These are phyloP conservation scores for Colletotrichum sp. DNA, from an alignment of 2,329 filamentous ascomycete species.

Conservation along the genomic window DNA sequence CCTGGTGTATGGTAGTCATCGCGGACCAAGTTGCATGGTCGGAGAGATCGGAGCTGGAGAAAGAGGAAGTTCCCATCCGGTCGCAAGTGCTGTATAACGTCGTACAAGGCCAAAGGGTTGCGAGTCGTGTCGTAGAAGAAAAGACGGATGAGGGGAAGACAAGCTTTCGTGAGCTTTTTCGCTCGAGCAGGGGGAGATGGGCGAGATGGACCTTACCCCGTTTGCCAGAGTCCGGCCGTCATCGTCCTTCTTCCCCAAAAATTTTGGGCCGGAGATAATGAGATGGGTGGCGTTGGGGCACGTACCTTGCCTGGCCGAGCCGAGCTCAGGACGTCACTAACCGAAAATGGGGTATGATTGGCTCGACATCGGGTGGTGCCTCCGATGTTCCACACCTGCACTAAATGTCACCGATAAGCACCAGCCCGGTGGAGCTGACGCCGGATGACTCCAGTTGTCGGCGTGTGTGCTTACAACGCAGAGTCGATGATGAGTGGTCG, in stretches of 20 bases:
- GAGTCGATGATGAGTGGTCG: constrained; percentile 17
- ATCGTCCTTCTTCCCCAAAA: constrained; percentile 12
- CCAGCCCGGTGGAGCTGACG: constrained; percentile 2
- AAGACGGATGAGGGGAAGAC: neutral
- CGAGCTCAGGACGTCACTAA: neutral
- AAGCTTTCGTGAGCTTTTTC: constrained; percentile 12
- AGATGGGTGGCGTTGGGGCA: constrained; percentile 18
- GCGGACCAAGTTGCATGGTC: constrained; percentile 19
- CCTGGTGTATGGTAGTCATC: constrained; percentile 15
- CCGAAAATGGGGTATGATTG: neutral
- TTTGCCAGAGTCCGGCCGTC: constrained; percentile 13
- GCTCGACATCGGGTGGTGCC: neutral
- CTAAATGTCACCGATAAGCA: constrained; percentile 16
- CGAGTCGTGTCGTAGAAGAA: neutral
- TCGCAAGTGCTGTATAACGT: neutral
- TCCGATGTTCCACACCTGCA: neutral
- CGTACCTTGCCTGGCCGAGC: constrained; percentile 8
- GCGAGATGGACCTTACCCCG: constrained; percentile 13
- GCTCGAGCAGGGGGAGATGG: neutral
- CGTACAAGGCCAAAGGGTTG: neutral
- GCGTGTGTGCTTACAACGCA: constrained; percentile 17
- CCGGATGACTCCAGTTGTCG: constrained; percentile 17
- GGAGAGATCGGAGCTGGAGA: constrained; percentile 3
- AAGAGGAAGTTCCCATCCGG: neutral
- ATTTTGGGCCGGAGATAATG: constrained; percentile 21